Evolutionary conservation across 192 early-diverging fungal genomes (phyloP).

Genomic region (Coemansia sp.): DNA sequence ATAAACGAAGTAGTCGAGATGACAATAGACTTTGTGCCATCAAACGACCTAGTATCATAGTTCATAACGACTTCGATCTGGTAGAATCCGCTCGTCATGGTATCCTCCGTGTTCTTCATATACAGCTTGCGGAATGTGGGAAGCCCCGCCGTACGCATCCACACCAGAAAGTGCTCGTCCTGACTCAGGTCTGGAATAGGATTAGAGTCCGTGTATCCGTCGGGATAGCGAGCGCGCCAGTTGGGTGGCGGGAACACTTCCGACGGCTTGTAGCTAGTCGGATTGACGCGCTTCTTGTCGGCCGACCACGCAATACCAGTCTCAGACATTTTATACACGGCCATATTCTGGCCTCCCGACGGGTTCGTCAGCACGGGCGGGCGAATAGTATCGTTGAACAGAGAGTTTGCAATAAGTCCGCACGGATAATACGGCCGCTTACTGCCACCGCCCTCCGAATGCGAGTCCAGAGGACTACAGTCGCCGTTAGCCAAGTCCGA

Average conservation of each 20-base stretch:
- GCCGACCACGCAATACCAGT: constrained; percentile 88
- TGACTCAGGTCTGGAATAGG: constrained; percentile 66
- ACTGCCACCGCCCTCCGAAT: constrained; percentile 14
- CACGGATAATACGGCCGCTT: constrained; percentile 85
- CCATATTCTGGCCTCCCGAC: constrained; percentile 24
- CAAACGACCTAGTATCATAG: constrained; percentile 84
- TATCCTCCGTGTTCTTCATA: constrained; percentile 68
- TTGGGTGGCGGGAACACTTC: constrained; percentile 84
- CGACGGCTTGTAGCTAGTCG: constrained; percentile 56
- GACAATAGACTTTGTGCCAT: constrained; percentile 95
- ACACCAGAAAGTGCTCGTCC: constrained; percentile 93
- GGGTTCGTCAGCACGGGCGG: constrained; percentile 62
- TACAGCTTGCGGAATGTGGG: constrained; percentile 98
- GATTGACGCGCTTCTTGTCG: constrained; percentile 74
- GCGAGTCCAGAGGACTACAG: constrained; percentile 64
- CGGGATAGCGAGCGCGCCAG: constrained; percentile 72
- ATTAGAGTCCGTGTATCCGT: constrained; percentile 42
- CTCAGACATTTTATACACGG: constrained; percentile 63
- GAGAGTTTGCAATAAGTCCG: constrained; percentile 97
- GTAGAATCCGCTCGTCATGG: constrained; percentile 72
- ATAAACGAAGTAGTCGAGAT: constrained; percentile 93
- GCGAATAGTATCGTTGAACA: constrained; percentile 86
- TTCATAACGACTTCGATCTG: constrained; percentile 75
- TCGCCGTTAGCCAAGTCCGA: constrained; percentile 51
- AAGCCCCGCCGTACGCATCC: constrained; percentile 97